Evolutionary conservation across 2,329 filamentous ascomycete species (phyloP).

Genomic region (Alternaria conjuncta): DNA sequence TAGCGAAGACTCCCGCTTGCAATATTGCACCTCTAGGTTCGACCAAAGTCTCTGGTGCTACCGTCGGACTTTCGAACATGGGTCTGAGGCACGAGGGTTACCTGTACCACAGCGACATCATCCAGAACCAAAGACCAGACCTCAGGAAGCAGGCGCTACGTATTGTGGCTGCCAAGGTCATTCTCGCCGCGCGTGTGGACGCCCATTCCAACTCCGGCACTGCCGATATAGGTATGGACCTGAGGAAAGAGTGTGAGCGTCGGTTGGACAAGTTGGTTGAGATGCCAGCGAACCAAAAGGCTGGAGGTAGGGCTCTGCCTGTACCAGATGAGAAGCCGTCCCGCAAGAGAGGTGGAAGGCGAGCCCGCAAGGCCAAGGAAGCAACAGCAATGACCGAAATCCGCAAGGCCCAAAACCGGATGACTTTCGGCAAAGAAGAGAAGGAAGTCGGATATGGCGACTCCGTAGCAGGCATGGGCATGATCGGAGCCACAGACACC

Average conservation of each 20-base stretch:
- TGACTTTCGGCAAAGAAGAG: conserved; percentile 96
- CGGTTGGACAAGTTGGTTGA: conserved; percentile 92
- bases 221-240: conserved; percentile 80
- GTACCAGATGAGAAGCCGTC: conserved; percentile 85
- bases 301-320: conserved; percentile 58
- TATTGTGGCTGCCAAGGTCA: conserved; percentile 90
- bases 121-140: conserved; percentile 82
- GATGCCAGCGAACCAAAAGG: conserved; percentile 86
- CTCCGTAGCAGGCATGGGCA: conserved; percentile 84
- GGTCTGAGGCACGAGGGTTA: conserved; percentile 91
- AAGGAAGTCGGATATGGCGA: conserved; percentile 92
- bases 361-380: conserved; percentile 94
- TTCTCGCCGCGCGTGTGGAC: conserved; percentile 91
- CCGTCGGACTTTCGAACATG: conserved; percentile 84
- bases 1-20: conserved; percentile 91
- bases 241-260: conserved; percentile 82
- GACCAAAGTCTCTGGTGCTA: conserved; percentile 80
- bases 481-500: conserved; percentile 89
- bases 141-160: conserved; percentile 93
- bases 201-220: conserved; percentile 81
- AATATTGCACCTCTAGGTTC: conserved; percentile 91
- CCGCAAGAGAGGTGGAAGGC: conserved; percentile 86
- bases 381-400: conserved; percentile 96
- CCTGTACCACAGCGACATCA: conserved; percentile 89
- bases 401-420: conserved; percentile 92